These are phyloP conservation scores for Collybia sp. DNA, from an alignment of 768 basidiomycete genomes.

Conservation along the genomic window DNA sequence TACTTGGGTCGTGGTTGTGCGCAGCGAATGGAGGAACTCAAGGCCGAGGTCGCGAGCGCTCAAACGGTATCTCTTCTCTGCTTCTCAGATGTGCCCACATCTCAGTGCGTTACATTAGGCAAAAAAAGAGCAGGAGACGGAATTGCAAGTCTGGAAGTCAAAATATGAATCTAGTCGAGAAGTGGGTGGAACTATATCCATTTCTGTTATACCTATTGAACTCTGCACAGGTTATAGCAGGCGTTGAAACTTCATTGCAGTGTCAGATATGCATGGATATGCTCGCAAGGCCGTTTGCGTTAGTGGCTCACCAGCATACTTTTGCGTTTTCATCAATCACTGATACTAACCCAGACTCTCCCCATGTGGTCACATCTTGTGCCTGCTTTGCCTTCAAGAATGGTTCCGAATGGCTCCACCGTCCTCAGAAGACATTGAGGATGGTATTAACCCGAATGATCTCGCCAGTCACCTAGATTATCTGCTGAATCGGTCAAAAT, in stretches of 20 bases:
- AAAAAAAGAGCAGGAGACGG: slow-evolving; percentile 39
- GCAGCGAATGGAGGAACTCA: slow-evolving; percentile 54
- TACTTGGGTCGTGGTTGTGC: not conserved
- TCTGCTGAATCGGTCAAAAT: slow-evolving; percentile 56
- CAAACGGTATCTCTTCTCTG: slow-evolving; percentile 25
- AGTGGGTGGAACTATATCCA: slow-evolving; percentile 29
- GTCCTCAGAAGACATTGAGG: slow-evolving; percentile 21
- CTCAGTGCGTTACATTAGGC: slow-evolving; percentile 20
- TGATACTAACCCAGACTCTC: slow-evolving; percentile 43
- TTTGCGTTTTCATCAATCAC: not conserved
- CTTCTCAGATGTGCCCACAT: not conserved
- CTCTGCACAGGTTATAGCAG: slow-evolving; percentile 39
- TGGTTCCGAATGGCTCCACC: slow-evolving; percentile 73
- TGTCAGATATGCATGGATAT: slow-evolving; percentile 81
- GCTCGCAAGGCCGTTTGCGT: slow-evolving; percentile 63
- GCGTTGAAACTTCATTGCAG: slow-evolving; percentile 54
- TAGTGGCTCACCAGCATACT: slow-evolving; percentile 19
- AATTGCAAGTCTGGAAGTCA: slow-evolving; percentile 36
- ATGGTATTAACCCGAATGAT: slow-evolving; percentile 32
- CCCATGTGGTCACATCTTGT: slow-evolving; percentile 79
- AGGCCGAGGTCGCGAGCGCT: slow-evolving; percentile 32
- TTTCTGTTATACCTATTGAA: too few relatives aligned
- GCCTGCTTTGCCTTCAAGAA: slow-evolving; percentile 64
- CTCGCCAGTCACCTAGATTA: slow-evolving; percentile 32
- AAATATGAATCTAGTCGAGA: slow-evolving; percentile 54